Conservation (phyloP, 768 basidiomycete genomes). For the Collybiopsis luxurians region DNA sequence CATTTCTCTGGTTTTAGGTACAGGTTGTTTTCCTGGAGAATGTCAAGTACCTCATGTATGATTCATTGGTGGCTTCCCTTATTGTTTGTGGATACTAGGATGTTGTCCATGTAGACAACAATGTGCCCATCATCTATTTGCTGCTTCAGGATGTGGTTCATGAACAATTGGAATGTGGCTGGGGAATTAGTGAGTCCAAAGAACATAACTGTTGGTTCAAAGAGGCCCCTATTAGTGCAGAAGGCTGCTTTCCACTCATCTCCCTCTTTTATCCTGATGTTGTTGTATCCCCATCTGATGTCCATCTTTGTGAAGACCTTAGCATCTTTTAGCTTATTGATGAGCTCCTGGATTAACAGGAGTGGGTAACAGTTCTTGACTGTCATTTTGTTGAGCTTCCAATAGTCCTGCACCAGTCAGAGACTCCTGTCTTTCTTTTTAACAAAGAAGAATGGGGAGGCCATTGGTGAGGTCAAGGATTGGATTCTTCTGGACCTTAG, state of each 20-base stretch:
- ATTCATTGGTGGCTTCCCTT: constrained; percentile 8
- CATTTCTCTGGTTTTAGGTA: constrained; percentile 27
- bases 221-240: constrained; percentile 31
- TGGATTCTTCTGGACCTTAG: neutral
- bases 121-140: constrained; percentile 20
- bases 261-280: constrained; percentile 37
- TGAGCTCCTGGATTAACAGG: constrained; percentile 29
- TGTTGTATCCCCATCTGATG: constrained; percentile 37
- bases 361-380: constrained; percentile 31
- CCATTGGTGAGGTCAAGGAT: constrained; percentile 2
- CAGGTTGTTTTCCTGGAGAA: constrained; percentile 16
- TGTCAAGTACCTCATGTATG: constrained; percentile 15
- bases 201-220: constrained; percentile 42
- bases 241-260: constrained; percentile 46
- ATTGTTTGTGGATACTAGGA: constrained; percentile 19
- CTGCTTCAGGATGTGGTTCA: constrained; percentile 32
- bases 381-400: constrained; percentile 28
- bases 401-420: constrained; percentile 16
- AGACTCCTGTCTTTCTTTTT: constrained; percentile 22
- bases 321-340: constrained; percentile 22
- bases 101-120: constrained; percentile 30
- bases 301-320: constrained; percentile 35
- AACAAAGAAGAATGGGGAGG: constrained; percentile 18
- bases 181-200: constrained; percentile 34
- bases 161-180: constrained; percentile 24